Base-by-base conservation (phyloP, 768 basidiomycete species). In the Pleurotus ostreatus region DNA sequence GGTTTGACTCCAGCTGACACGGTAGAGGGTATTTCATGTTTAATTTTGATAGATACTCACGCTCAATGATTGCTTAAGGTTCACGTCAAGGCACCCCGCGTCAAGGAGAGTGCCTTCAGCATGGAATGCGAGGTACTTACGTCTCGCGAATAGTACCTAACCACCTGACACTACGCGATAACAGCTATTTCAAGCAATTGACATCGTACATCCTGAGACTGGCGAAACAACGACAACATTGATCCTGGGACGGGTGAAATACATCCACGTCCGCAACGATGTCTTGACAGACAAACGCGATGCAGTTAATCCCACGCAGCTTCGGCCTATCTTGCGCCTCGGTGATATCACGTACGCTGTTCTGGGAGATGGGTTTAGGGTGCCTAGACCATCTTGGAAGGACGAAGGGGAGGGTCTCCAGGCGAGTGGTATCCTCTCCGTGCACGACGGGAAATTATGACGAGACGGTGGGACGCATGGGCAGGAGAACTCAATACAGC, bases 21-120 rank as follows among this genome's bases (percentile, higher is more conserved):
- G 58, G 72, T 76, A 83, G 85, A 57, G 84, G 85, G 66, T 60
- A 78, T 66, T 25, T 18, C 43, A 16, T n/a, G 44, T 30, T 34
- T 15, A 15, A 40, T 48, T 58, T 45, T 16, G 55, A 40, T 46
- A 23, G 55, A 41, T 48, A 34, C 30, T 34, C 30, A 34, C 11
- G 30, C 30, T 3, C 30, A 34, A 34, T 34, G 30, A 11, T 34
- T 34, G 30, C 53, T 62, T 68, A 70, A 76, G 77, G 62, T 71
- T 61, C 60, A 78, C 68, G 68, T 78, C 40, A 77, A 75, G 61
- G 76, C 83, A 20, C 72, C 82, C 22, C 72, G 85, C 53, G 84
- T 86, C 16, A 79, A 75, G 62, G 85, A 86, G 64, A 83, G 84
- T 60, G 84, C 81, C 0, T 83, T 85, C 60, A 76, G 78, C 20